Evolutionary conservation across 1,139 yeast genomes (phyloP), one percentile per base, ranked within the genome.

Genomic region (Meyerozyma guilliermondii): DNA sequence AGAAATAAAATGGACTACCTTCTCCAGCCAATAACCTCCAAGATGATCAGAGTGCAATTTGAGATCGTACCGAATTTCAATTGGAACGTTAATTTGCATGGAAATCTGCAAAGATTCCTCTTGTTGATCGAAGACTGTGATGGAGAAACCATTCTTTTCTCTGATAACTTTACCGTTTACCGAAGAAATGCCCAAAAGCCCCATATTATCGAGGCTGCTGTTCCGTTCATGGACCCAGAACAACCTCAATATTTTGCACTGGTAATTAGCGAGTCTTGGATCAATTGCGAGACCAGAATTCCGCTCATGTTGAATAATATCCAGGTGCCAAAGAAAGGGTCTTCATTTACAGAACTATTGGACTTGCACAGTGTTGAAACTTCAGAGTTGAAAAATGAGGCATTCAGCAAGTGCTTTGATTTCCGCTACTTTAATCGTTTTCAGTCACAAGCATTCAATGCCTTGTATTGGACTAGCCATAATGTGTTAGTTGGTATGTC

Each of bases 221-320:
- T 91, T 3, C 78, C 86, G 5, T 48, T 80, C 18, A 46, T 68
- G 28, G 81, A 77, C 5, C 82, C 85, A 1, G 45, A 77, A 3
- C 91, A 94, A 13, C 96, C 96, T 1, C 81, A 81, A 51, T 82
- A 84, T 51, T 87, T 85, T 60, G 74, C 89, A 5, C 72, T 85
- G 0, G 59, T 89, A 16, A 65, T 85, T 3, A 87, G 95, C 46
- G 95, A 89, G 46, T 78, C 73, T 46, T 92, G 98, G 98, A 63
- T 89, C 7, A 91, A 87, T 47, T 80, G 89, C 44, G 87, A 80
- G 42, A 71, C 76, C 50, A 76, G 77, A 45, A 59, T 76, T 2
- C 88, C 96, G 0, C 66, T 88, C 1, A 62, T 80, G 40, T 65
- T 92, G 44, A 68, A 73, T 22, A 63, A 71, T 31, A 53, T 88